Evolutionary conservation across 2,329 filamentous ascomycete species (phyloP).

Genomic region (Cladosporium cucumerinum): DNA sequence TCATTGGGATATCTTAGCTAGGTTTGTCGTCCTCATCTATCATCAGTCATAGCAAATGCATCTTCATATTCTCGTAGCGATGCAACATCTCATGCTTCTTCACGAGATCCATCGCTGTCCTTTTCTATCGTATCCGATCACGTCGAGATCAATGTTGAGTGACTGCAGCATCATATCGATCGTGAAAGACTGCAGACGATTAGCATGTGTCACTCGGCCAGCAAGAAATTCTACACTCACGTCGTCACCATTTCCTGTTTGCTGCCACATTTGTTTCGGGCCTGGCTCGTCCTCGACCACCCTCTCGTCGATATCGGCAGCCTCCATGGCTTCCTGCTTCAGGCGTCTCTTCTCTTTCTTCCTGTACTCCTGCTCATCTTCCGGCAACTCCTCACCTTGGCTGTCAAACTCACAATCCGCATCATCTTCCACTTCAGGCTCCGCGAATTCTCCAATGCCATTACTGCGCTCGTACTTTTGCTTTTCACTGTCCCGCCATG

Average conservation of each 20-base stretch:
- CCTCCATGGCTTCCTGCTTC: conserved; percentile 45
- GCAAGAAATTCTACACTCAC: conserved; percentile 28
- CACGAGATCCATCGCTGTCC: conserved; percentile 57
- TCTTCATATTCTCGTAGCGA: not conserved
- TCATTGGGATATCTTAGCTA: conserved; percentile 12
- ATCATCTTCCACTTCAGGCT: conserved; percentile 33
- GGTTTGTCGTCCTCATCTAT: not conserved
- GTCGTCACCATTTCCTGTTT: conserved; percentile 40
- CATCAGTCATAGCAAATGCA: conserved; percentile 8
- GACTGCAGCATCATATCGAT: conserved; percentile 68
- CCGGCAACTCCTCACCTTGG: conserved; percentile 33
- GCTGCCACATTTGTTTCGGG: conserved; percentile 31
- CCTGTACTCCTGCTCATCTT: conserved; percentile 43
- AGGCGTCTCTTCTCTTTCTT: conserved; percentile 50
- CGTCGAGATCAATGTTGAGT: conserved; percentile 59
- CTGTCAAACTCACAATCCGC: conserved; percentile 37
- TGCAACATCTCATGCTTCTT: conserved; percentile 21
- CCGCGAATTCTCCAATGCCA: conserved; percentile 32
- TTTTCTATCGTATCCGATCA: conserved; percentile 62
- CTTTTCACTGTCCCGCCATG: conserved; percentile 44
- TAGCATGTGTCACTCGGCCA: not conserved
- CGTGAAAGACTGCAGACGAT: conserved; percentile 55
- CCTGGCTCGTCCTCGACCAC: conserved; percentile 37
- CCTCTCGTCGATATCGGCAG: conserved; percentile 30
- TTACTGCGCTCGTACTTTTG: conserved; percentile 31